Evolutionary conservation across 768 basidiomycete genomes (phyloP), one percentile per base, ranked within the genome.

Genomic region (Lactifluus hygrophoroides): DNA sequence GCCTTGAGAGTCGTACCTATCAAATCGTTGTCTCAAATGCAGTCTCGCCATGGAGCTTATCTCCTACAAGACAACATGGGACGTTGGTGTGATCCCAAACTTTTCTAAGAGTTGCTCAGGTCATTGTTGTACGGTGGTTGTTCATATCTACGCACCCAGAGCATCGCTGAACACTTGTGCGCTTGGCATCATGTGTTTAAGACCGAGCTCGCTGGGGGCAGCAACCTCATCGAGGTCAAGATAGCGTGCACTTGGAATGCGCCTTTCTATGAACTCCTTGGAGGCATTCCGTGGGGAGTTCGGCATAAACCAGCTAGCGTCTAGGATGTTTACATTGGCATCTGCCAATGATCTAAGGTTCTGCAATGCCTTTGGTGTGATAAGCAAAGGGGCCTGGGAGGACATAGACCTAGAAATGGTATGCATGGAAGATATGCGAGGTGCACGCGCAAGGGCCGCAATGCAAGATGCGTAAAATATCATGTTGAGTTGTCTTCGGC

Each of bases 231-330:
- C 94, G 25, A 94, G 74, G 68, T 93, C 87, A 63, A 93, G 77
- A 66, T 84, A 89, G 51, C 78, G 80, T 0, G 92, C 83, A 11
- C 79, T 76, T 5, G 87, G 88, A 34, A 96, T 80, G 34, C 85
- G 79, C 61, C 80, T 84, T 27, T 73, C 69, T 21, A 76, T 68
- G 63, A 84, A 94, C 71, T 95, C 94, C 30, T 80, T 70, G n/a
- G 70, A 70, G 2, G 88, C 77, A 51, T 82, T 82, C 55, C 94
- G 81, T 2, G 84, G 76, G 34, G 86, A 80, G 70, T 85, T 88
- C 51, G 94, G 95, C 95, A 97, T 96, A 70, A 90, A 86, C 95
- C 94, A 97, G 50, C 83, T 85, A 23, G 85, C 83, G 67, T 98
- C 95, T 34, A 86, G 75, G 63, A 86, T 70, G 9, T 73, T 70